Percentiles rank a stretch among this genome's conserved stretches.
Evolutionary conservation across 2,329 filamentous ascomycete species (phyloP).

Genomic region (Colletotrichum siamense): DNA sequence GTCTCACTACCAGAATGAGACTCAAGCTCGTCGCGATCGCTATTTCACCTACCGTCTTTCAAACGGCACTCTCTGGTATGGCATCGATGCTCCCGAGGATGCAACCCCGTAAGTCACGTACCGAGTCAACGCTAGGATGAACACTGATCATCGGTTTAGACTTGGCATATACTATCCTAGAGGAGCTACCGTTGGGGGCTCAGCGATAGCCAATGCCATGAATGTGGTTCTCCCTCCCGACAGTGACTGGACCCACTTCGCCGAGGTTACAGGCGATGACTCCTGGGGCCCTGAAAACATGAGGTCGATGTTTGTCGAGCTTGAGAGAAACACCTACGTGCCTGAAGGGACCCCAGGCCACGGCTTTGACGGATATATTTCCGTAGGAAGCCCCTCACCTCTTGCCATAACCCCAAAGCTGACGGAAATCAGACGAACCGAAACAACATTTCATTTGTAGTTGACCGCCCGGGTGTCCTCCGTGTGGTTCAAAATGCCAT

Average conservation of each 20-base stretch:
- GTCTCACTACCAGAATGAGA: slow-evolving; percentile 23
- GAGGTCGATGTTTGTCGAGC: slow-evolving; percentile 50
- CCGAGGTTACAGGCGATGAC: slow-evolving; percentile 52
- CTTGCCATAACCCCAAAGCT: neutral
- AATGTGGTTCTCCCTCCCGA: slow-evolving; percentile 54
- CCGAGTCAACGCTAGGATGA: neutral
- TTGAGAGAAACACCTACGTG: slow-evolving; percentile 54
- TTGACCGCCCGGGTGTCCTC: neutral
- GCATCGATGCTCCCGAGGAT: slow-evolving; percentile 22
- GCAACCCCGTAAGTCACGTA: slow-evolving; percentile 17
- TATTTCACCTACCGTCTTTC: slow-evolving; percentile 21
- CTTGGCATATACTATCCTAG: slow-evolving; percentile 31
- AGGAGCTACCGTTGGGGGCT: slow-evolving; percentile 30
- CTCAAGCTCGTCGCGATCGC: slow-evolving; percentile 16
- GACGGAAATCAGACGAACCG: slow-evolving; percentile 25
- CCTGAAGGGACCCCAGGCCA: slow-evolving; percentile 42
- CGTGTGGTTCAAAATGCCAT: neutral
- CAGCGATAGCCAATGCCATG: slow-evolving; percentile 42
- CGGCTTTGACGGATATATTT: slow-evolving; percentile 55
- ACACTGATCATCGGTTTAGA: neutral
- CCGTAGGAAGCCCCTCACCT: neutral
- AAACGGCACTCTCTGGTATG: slow-evolving; percentile 22
- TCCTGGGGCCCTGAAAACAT: slow-evolving; percentile 56
- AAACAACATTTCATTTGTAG: neutral
- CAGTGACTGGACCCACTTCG: slow-evolving; percentile 55